Evolutionary conservation across 2,329 filamentous ascomycete species (phyloP), one percentile per base, ranked within the genome.

Genomic region (Acrocalymma vagum): DNA sequence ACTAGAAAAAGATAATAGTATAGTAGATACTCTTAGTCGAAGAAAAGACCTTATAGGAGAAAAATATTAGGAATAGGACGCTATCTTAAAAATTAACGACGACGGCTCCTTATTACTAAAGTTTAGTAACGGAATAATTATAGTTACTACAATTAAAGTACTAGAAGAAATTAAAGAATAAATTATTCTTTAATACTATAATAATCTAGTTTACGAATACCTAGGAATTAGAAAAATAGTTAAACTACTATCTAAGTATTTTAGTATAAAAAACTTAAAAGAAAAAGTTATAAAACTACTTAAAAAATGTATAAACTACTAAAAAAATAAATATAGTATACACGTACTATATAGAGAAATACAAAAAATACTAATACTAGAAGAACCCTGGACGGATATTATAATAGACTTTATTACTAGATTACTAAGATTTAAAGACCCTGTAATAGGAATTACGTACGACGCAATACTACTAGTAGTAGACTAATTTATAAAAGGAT

Each of bases 331-430:
- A 4, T 10, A 40, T 10, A 41, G 38, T 22, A 45, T 28, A 5
- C 18, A 41, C 22, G 27, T 13, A 37, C 36, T 9, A 1, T 40
- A 49, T 13, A 20, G 32, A 37, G 35, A 45, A 26, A 39, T 48
- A 6, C 27, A 48, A 24, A 29, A 13, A 11, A 5, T 46, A 25
- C 17, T 39, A 13, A 17, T 49, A 24, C 45, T 21, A 16, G 21
- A 33, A 3, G 16, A n/a, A 42, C 32, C 20, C 8, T 49, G 16
- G 42, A 17, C 7, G 17, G 33, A 49, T 2, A 45, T 49, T 20
- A 41, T 24, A 20, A 46, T 49, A 20, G 28, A 39, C 26, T 47
- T 41, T 28, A 4, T 46, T 22, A 46, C 6, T 15, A 22, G 31
- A 23, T 13, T 46, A 33, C 43, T 14, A 18, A 8, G 9, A 18